A percentile compares a stretch with the other conserved stretches of the same genome.
Evolutionary conservation across 106 monocot species (phyloP).

Genomic region (Platanthera guangdongensis): DNA sequence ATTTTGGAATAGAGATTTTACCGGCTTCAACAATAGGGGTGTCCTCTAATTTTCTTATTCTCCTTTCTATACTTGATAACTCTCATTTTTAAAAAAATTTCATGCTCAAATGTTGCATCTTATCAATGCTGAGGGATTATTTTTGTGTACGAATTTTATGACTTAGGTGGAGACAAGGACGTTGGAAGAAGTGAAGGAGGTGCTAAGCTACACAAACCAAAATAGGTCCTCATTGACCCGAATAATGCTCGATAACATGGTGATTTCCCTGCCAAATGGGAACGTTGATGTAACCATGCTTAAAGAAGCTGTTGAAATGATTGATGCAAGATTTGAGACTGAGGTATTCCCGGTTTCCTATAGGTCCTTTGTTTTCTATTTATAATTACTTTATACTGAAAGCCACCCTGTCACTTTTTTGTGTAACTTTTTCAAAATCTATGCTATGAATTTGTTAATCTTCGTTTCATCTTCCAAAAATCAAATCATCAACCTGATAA

Average conservation of each 20-base stretch:
- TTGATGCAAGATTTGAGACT: slow-evolving; percentile 86
- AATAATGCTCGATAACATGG: slow-evolving; percentile 95
- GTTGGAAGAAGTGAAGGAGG: slow-evolving; percentile 76
- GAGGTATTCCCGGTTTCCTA: slow-evolving; percentile 42
- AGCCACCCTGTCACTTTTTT: background rate
- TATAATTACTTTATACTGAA: background rate
- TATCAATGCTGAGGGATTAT: background rate
- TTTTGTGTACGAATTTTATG: background rate
- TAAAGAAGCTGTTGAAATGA: slow-evolving; percentile 67
- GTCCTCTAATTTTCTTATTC: background rate
- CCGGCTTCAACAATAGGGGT: background rate
- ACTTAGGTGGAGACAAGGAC: slow-evolving; percentile 92
- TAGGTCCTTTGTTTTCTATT: background rate
- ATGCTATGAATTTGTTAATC: background rate
- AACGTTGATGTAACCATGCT: slow-evolving; percentile 94
- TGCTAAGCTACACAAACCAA: slow-evolving; percentile 60
- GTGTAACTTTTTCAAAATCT: background rate
- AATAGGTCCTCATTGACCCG: slow-evolving; percentile 63
- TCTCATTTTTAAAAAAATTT: background rate
- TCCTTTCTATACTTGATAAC: background rate
- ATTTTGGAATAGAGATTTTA: too few species aligned
- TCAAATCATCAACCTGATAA: background rate
- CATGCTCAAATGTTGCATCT: background rate
- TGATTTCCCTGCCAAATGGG: slow-evolving; percentile 64
- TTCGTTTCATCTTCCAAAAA: background rate